Conservation (phyloP, 1,139 yeast species). For the Hansenula anomala region DNA sequence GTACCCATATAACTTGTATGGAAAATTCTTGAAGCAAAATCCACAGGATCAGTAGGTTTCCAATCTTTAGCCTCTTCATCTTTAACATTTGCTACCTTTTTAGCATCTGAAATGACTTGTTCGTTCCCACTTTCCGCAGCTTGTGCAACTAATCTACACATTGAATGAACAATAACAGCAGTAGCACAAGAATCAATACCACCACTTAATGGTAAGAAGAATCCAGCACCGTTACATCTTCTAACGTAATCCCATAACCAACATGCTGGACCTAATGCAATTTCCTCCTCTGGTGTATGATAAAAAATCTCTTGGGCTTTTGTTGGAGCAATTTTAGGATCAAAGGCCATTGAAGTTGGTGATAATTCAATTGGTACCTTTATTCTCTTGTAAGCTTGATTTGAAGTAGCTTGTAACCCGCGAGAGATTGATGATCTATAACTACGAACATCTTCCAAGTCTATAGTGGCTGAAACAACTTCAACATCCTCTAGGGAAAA, state of each 20-base stretch:
- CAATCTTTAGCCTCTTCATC: constrained; percentile 43
- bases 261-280: constrained; percentile 97
- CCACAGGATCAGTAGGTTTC: constrained; percentile 69
- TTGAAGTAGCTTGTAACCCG: constrained; percentile 63
- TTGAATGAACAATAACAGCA: constrained; percentile 86
- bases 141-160: constrained; percentile 79
- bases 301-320: constrained; percentile 44
- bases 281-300: constrained; percentile 89
- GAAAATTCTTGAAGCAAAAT: constrained; percentile 69
- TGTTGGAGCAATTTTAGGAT: constrained; percentile 64
- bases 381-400: constrained; percentile 53
- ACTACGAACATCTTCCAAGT: constrained; percentile 83
- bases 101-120: constrained; percentile 74
- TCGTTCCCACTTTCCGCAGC: constrained; percentile 62
- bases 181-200: constrained; percentile 99
- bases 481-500: constrained; percentile 88
- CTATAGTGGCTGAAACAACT: constrained; percentile 89
- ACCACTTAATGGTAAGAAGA: constrained; percentile 88
- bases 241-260: constrained; percentile 98
- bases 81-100: constrained; percentile 50
- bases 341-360: constrained; percentile 51
- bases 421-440: constrained; percentile 73
- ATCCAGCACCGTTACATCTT: constrained; percentile 86
- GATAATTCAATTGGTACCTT: constrained; percentile 59
- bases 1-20: constrained; percentile 97